These are phyloP conservation scores for Escallonia herrerae DNA, from an alignment of 129 eudicot genomes.

Conservation along the genomic window DNA sequence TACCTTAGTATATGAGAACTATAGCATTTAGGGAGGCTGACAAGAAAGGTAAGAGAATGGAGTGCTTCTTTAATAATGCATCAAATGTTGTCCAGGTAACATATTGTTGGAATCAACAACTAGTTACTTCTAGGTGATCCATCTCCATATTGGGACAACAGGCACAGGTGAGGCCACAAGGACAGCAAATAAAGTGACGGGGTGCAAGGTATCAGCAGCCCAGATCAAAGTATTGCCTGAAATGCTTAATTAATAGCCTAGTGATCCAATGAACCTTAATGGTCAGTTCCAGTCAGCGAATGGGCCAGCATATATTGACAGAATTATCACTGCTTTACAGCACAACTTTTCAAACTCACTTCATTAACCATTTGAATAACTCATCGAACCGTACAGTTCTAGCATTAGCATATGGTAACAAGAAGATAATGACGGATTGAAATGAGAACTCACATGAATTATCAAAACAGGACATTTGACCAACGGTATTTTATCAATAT, in stretches of 20 bases:
- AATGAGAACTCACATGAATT: slow-evolving; percentile 71
- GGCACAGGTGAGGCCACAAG: too few species aligned
- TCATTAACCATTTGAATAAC: not conserved
- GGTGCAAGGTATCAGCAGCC: too few species aligned
- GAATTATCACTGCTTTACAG: not conserved
- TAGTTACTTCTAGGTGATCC: too few species aligned
- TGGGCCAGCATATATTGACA: not conserved
- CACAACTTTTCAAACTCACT: not conserved
- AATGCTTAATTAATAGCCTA: not conserved
- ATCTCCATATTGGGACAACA: too few species aligned
- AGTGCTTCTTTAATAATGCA: too few species aligned
- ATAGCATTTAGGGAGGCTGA: too few species aligned
- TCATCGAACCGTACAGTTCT: not conserved
- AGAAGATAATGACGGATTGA: not conserved
- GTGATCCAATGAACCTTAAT: not conserved
- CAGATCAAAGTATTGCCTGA: too few species aligned
- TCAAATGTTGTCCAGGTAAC: too few species aligned
- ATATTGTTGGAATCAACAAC: too few species aligned
- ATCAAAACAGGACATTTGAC: slow-evolving; percentile 76
- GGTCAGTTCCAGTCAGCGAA: not conserved
- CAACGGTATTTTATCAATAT: slow-evolving; percentile 71
- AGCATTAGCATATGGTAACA: not conserved
- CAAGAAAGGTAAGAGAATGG: too few species aligned
- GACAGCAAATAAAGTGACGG: too few species aligned
- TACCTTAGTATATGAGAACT: too few species aligned